phyloP scores from a whole-genome alignment of 1,139 yeast species.

The Kluyveromyces marxianus region DNA sequence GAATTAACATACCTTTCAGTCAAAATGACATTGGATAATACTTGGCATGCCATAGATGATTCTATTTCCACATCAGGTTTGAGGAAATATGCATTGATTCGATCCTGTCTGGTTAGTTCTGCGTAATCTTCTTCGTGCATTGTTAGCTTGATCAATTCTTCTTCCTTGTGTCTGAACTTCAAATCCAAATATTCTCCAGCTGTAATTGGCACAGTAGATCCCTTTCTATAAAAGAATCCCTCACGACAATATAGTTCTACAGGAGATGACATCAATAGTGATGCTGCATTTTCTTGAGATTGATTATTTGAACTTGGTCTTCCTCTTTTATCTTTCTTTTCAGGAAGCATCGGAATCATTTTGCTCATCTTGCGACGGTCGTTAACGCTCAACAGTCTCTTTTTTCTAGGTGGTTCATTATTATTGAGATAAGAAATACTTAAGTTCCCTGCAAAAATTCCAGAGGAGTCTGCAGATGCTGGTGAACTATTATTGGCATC shows the following conservation, averaged over 20 bases:
- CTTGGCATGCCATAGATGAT: slow-evolving; percentile 22
- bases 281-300: slow-evolving; percentile 13
- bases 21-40: slow-evolving; percentile 23
- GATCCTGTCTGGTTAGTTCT: slow-evolving; percentile 19
- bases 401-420: slow-evolving; percentile 7
- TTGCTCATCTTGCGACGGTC: slow-evolving; percentile 9
- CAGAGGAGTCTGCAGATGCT: background rate
- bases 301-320: slow-evolving; percentile 12
- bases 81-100: slow-evolving; percentile 25
- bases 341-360: slow-evolving; percentile 11
- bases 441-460: too few relatives aligned
- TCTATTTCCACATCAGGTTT: slow-evolving; percentile 24
- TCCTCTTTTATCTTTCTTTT: slow-evolving; percentile 11
- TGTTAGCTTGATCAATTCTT: slow-evolving; percentile 20
- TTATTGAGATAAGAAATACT: background rate
- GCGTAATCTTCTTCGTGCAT: slow-evolving; percentile 16
- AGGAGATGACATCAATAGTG: slow-evolving; percentile 22
- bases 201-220: slow-evolving; percentile 22
- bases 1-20: slow-evolving; percentile 30
- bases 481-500: background rate
- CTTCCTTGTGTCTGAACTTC: slow-evolving; percentile 26
- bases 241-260: slow-evolving; percentile 27
- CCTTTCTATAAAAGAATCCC: slow-evolving; percentile 26
- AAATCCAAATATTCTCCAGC: slow-evolving; percentile 26
- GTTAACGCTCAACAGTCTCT: slow-evolving; percentile 5